Evolutionary conservation across 2,329 filamentous ascomycete genomes (phyloP).

Genomic region (Claviceps capensis): DNA sequence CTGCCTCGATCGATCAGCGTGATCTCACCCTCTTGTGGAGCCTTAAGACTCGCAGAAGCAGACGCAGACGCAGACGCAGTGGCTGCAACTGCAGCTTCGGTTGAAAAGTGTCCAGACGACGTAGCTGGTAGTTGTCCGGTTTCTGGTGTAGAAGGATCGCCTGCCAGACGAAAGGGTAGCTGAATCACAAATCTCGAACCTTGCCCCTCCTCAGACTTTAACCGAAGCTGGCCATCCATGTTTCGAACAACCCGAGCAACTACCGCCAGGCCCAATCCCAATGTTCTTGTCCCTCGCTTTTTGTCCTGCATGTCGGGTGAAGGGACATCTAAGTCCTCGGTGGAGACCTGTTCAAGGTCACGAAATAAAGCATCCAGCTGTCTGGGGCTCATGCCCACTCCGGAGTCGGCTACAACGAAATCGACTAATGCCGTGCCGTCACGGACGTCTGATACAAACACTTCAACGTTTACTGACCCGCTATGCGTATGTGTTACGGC

Average conservation of each 20-base stretch:
- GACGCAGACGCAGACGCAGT: constrained; percentile 11
- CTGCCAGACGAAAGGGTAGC: constrained; percentile 56
- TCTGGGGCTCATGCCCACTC: constrained; percentile 53
- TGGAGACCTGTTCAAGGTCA: constrained; percentile 44
- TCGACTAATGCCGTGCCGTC: constrained; percentile 53
- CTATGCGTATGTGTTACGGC: constrained; percentile 62
- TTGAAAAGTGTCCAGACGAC: neutral
- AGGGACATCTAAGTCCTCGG: constrained; percentile 24
- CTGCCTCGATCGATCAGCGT: constrained; percentile 42
- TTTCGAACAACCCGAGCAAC: constrained; percentile 80
- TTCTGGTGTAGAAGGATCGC: constrained; percentile 19
- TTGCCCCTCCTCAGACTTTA: constrained; percentile 72
- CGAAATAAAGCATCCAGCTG: constrained; percentile 43
- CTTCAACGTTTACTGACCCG: constrained; percentile 58
- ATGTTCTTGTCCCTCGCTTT: constrained; percentile 26
- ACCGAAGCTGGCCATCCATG: constrained; percentile 74
- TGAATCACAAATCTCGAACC: constrained; percentile 74
- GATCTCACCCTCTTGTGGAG: constrained; percentile 36
- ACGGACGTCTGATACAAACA: constrained; percentile 43
- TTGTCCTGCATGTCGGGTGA: constrained; percentile 15
- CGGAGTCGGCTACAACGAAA: constrained; percentile 63
- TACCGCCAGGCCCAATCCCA: constrained; percentile 75
- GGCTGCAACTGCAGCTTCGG: neutral
- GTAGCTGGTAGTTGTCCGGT: constrained; percentile 2
- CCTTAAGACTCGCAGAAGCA: constrained; percentile 14